Conservation (phyloP, 2,329 filamentous ascomycete species). For the Fusarium mangiferae region DNA sequence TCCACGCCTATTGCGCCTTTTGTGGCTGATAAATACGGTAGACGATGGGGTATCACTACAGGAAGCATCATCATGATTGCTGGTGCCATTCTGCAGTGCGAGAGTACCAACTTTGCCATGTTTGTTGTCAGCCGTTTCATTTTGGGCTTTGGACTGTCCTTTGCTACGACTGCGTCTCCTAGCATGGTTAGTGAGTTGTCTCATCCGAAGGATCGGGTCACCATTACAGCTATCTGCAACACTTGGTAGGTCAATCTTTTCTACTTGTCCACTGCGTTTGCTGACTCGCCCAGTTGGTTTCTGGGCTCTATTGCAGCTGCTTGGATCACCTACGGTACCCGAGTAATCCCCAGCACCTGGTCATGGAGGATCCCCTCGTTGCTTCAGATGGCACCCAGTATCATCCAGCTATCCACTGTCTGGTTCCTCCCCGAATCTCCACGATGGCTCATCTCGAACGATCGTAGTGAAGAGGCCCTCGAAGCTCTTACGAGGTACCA, state of each 20-base stretch:
- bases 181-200: slow-evolving; percentile 63
- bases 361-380: slow-evolving; percentile 50
- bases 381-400: slow-evolving; percentile 35
- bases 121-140: slow-evolving; percentile 64
- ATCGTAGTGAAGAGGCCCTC: slow-evolving; percentile 57
- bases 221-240: slow-evolving; percentile 65
- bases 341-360: slow-evolving; percentile 52
- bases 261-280: rapidly evolving
- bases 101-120: slow-evolving; percentile 55
- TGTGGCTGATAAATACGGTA: slow-evolving; percentile 46
- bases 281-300: slow-evolving; percentile 52
- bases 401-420: slow-evolving; percentile 35
- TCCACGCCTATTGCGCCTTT: slow-evolving; percentile 45
- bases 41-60: slow-evolving; percentile 46
- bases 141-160: slow-evolving; percentile 64
- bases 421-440: slow-evolving; percentile 71
- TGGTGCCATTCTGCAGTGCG: slow-evolving; percentile 48
- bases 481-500: slow-evolving; percentile 66
- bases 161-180: slow-evolving; percentile 62
- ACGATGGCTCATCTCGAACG: slow-evolving; percentile 63
- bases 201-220: slow-evolving; percentile 63
- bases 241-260: slow-evolving; percentile 37
- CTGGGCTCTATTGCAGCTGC: slow-evolving; percentile 57
- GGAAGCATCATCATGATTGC: slow-evolving; percentile 48
- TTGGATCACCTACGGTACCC: slow-evolving; percentile 57